Evolutionary conservation across 1,284 basidiomycete genomes (phyloP), one percentile per base, ranked within the genome.

Genomic region (Malassezia arunalokei): DNA sequence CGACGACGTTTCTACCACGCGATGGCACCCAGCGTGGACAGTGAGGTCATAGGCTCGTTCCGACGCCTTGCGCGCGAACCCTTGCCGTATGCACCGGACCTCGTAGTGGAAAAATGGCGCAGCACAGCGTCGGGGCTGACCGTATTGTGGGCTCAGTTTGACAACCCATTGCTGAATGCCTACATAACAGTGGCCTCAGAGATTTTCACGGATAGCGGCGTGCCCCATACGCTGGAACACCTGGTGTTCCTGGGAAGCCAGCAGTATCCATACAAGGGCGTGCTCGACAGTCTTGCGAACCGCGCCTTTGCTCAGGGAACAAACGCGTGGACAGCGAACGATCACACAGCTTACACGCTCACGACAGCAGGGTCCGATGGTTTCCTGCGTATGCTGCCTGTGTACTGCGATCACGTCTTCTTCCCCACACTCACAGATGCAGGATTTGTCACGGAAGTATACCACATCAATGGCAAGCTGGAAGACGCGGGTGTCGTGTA

Each of bases 291-390:
- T 58, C 80, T 99, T n/a, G 94, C 94, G 8, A 98, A 95, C 74
- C 82, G 91, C 47, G 88, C 89, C 8, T 96, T 92, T 71, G 90
- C 90, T 9, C 84, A 87, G 43, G 67, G 71, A 56, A 96, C 92
- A 6, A 81, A 81, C 60, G 80, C 80, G 1, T 79, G 80, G 80
- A 80, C 78, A 14, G 77, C 76, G 8, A 78, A 76, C 55, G 78
- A 78, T 50, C 68, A 74, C 56, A 75, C 63, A 17, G 88, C 87
- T 7, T 99, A 96, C 74, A 98, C 92, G 1, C 84, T 94, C 58
- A 86, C 87, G n/a, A 98, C 92, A 3, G 94, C 94, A 14, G 94
- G 94, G 54, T 84, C 85, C 55, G 87, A 94, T 68, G 94, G 94
- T 2, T 96, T 99, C 73, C 77, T 98, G 38, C 86, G 91, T 65